Evolutionary conservation across 2,329 filamentous ascomycete species (phyloP).

Genomic region (Diaporthe australafricana): DNA sequence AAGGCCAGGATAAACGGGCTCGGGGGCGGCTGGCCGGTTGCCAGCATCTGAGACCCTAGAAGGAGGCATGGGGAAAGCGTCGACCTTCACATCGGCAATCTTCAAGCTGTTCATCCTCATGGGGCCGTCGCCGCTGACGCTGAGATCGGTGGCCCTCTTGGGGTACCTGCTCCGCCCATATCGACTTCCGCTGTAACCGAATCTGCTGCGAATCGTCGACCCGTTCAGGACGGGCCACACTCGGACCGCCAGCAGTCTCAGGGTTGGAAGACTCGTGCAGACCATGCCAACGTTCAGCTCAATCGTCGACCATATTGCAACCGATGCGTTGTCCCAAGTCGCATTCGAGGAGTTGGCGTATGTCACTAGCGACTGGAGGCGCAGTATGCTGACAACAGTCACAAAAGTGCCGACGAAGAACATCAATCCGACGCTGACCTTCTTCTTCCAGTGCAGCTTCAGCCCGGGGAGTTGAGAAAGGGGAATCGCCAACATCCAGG

Average conservation of each 20-base stretch:
- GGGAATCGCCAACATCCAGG: slow-evolving; percentile 56
- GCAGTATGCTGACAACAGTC: slow-evolving; percentile 49
- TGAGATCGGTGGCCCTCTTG: not conserved
- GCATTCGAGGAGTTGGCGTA: slow-evolving; percentile 45
- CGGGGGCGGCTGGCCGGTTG: not conserved
- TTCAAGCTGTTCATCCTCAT: slow-evolving; percentile 20
- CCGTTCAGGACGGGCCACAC: slow-evolving; percentile 3
- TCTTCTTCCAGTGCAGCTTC: slow-evolving; percentile 53
- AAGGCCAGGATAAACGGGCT: not conserved
- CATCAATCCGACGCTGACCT: slow-evolving; percentile 55
- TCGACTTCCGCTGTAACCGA: slow-evolving; percentile 15
- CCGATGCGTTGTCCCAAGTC: slow-evolving; percentile 45
- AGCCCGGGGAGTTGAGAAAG: slow-evolving; percentile 51
- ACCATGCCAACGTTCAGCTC: slow-evolving; percentile 50
- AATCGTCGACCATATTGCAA: slow-evolving; percentile 49
- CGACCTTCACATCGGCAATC: not conserved
- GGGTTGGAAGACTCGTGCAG: slow-evolving; percentile 40
- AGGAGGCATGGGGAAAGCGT: not conserved
- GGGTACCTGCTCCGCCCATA: slow-evolving; percentile 12
- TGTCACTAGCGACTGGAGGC: slow-evolving; percentile 44
- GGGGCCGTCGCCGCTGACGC: not conserved
- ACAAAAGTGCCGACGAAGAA: slow-evolving; percentile 56
- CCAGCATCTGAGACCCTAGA: not conserved
- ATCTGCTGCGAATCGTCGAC: slow-evolving; percentile 7
- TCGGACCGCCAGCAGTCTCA: not conserved